Evolutionary conservation across 306 rosid genomes (phyloP).

Genomic region (Sophora flavescens): DNA sequence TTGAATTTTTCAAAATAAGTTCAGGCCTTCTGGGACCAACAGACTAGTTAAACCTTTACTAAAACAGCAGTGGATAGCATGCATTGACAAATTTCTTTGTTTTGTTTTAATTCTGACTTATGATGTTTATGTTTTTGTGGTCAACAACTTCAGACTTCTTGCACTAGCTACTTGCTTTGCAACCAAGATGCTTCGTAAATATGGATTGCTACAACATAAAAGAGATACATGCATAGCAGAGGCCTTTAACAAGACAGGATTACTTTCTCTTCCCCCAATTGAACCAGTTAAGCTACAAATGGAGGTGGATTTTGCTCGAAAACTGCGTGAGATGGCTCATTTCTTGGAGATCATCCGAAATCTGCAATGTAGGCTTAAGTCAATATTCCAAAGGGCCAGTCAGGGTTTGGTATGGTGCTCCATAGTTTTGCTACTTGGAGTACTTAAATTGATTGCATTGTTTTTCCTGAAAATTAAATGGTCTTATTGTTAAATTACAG

Average conservation of each 20-base stretch:
- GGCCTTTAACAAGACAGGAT: constrained; percentile 45
- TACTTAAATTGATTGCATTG: constrained; percentile 23
- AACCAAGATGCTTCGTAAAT: constrained; percentile 83
- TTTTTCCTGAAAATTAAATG: constrained; percentile 34
- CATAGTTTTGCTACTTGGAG: constrained; percentile 35
- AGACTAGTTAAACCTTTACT: background rate
- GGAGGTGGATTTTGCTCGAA: constrained; percentile 64
- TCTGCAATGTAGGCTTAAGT: constrained; percentile 75
- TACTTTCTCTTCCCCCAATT: constrained; percentile 71
- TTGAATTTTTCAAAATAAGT: no score
- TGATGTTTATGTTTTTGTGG: constrained; percentile 41
- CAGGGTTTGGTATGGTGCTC: constrained; percentile 71
- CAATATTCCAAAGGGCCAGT: constrained; percentile 76
- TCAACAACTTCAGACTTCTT: constrained; percentile 77
- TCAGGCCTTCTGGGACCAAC: no score
- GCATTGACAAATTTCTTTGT: background rate
- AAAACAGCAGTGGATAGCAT: constrained; percentile 28
- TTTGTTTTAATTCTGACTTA: constrained; percentile 20
- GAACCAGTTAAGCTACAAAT: constrained; percentile 54
- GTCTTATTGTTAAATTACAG: constrained; percentile 58
- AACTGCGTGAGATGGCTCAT: constrained; percentile 86
- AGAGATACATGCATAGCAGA: constrained; percentile 51
- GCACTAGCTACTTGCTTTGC: constrained; percentile 81
- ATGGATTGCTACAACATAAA: constrained; percentile 73
- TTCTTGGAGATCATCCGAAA: constrained; percentile 92